These are phyloP conservation scores for Schizopora paradoxa DNA, from an alignment of 1,284 basidiomycete species.

Conservation along the genomic window DNA sequence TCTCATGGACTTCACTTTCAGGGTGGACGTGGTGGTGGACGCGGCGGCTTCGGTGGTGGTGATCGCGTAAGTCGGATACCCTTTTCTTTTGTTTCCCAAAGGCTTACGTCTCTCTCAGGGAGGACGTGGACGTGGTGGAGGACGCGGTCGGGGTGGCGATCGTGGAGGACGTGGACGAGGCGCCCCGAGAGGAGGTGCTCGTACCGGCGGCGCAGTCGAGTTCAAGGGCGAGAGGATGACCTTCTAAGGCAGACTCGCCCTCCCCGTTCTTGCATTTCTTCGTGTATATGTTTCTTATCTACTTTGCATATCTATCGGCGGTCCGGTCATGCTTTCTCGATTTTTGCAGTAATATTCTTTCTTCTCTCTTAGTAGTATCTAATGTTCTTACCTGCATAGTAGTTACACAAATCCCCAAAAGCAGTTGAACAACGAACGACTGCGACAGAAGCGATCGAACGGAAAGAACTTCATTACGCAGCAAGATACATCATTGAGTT, in stretches of 20 bases:
- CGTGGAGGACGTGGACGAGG: conserved; percentile 32
- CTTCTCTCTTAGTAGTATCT: no score
- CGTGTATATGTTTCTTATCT: not conserved
- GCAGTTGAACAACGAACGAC: no score
- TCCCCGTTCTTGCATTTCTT: not conserved
- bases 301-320: not conserved
- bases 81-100: conserved; percentile 12
- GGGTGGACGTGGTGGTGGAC: conserved; percentile 41
- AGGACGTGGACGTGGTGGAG: conserved; percentile 36
- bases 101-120: conserved; percentile 19
- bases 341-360: no score
- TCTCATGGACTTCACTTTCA: conserved; percentile 8
- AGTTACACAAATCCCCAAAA: conserved; percentile 1
- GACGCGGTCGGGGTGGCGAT: conserved; percentile 42
- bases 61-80: conserved; percentile 19
- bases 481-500: conserved; percentile 55
- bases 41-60: conserved; percentile 39
- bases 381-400: no score
- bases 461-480: no score
- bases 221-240: conserved; percentile 81
- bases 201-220: conserved; percentile 69
- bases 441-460: no score
- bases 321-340: not conserved
- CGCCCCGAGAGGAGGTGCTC: conserved; percentile 39
- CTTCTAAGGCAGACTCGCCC: conserved; percentile 36